phyloP scores from a whole-genome alignment of 352 stramenopile species.

The Globisporangium perplexum region DNA sequence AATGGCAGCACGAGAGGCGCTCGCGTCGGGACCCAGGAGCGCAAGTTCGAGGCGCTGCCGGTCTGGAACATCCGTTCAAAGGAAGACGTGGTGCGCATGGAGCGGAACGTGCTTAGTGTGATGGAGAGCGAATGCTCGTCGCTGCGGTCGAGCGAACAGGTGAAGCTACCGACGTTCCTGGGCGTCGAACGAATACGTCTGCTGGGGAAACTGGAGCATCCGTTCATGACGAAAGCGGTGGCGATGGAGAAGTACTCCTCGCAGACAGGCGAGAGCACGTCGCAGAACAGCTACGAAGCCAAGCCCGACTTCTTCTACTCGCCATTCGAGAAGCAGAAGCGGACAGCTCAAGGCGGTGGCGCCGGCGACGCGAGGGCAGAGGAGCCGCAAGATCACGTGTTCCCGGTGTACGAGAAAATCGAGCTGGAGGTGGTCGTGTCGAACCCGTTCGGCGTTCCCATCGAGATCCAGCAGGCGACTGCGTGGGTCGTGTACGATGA shows the following conservation, averaged over 20 bases:
- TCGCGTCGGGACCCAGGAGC: not conserved
- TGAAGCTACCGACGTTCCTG: conserved; percentile 50
- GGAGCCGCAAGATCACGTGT: conserved; percentile 19
- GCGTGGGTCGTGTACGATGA: conserved; percentile 37
- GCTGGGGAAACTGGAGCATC: conserved; percentile 23
- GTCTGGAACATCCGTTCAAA: conserved; percentile 64
- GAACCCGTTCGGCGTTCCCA: conserved; percentile 57
- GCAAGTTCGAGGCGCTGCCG: conserved; percentile 4
- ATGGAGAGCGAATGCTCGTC: conserved; percentile 52
- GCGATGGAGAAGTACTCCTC: conserved; percentile 28
- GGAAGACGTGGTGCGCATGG: conserved; percentile 45
- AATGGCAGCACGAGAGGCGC: not conserved
- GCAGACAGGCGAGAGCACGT: not conserved
- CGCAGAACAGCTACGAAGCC: not conserved
- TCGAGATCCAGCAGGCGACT: conserved; percentile 58
- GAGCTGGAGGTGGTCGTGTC: conserved; percentile 51
- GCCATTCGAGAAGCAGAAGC: conserved; percentile 41
- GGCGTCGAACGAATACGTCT: conserved; percentile 44
- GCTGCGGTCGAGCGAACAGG: conserved; percentile 47
- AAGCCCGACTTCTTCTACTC: conserved; percentile 58
- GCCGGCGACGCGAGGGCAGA: conserved; percentile 5
- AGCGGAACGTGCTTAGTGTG: conserved; percentile 40
- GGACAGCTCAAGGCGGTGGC: conserved; percentile 11
- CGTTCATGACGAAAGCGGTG: conserved; percentile 29
- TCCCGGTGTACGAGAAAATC: conserved; percentile 52